phyloP scores from a whole-genome alignment of 257 asterid genomes.

The Solanum corneliomulleri region DNA sequence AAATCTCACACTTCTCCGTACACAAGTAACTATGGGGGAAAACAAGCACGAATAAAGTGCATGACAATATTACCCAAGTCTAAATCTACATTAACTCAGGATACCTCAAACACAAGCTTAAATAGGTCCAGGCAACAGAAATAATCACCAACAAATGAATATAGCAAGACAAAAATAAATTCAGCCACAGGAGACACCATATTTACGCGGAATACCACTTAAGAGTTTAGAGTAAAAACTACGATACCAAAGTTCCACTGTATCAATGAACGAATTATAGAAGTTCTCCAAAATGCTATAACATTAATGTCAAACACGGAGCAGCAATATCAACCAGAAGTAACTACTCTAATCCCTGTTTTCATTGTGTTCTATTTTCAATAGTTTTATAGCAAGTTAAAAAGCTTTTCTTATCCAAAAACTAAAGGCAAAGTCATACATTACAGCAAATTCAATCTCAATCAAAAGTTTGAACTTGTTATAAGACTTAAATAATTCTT shows the following conservation, averaged over 20 bases:
- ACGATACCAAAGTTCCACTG: neutral
- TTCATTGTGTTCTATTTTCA: too few relatives aligned
- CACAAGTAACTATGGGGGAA: rapidly evolving
- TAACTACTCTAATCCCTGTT: neutral
- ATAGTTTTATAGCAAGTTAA: neutral
- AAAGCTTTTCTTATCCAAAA: neutral
- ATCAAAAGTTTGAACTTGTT: neutral
- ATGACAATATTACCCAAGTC: rapidly evolving
- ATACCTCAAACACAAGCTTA: neutral
- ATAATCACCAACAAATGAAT: neutral
- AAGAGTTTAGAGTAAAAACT: too few relatives aligned
- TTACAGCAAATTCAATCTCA: neutral
- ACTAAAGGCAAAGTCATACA: neutral
- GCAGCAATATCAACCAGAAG: neutral
- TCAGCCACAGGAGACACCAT: neutral
- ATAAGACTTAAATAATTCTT: rapidly evolving
- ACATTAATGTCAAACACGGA: neutral
- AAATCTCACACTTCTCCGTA: neutral
- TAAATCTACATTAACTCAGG: neutral
- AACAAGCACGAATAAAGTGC: neutral
- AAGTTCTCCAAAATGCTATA: neutral
- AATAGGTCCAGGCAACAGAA: neutral
- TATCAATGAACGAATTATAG: neutral
- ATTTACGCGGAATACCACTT: neutral
- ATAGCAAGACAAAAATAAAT: neutral